Base-by-base conservation (phyloP, 257 asterid genomes). In the Forsythia suspensa region DNA sequence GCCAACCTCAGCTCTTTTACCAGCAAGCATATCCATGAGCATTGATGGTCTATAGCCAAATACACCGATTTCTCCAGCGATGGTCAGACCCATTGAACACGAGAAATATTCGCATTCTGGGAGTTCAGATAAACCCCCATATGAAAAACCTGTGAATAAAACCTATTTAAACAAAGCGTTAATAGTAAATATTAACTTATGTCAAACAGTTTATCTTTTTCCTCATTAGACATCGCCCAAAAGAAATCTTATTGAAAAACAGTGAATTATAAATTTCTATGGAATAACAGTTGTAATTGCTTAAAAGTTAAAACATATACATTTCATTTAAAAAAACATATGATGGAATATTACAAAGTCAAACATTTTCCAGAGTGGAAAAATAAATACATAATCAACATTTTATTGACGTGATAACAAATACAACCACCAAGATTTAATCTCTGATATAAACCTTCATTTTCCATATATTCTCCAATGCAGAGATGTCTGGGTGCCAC, bases 31-130 rank as follows among this genome's bases (percentile, higher is more conserved):
- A 79, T 94, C 98, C 84, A 93, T 74, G 16, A 94, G 94, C 80
- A 92, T 89, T 51, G 98, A 86, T 78, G 98, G 98, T 81, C 97
- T 87, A 85, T 92, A 89, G 61, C 98, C 98, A 91, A 90, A 94
- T 69, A 94, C 89, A 82, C 98, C 98, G 84, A 94, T 94, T 85
- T 94, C 98, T 38, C 97, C 98, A 85, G 98, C 96, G 81, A 94
- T 94, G 68, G 98, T 94, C 76, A 97, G 91, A 61, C 98, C 97
- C 98, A 92, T 94, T 59, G 98, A 94, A 81, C 98, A 92, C 15
- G 98, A 91, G 82, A 94, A 85, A 80, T 94, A 94, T 69, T 94
- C 98, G 59, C 74, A 16, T 84, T 94, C 98, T 67, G 96, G 90
- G 84, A 94, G 97, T 87, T 94, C 97, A 73, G 98, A 94, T 83